Conservation (phyloP, 768 basidiomycete species). For the Panaeolus papilionaceus region DNA sequence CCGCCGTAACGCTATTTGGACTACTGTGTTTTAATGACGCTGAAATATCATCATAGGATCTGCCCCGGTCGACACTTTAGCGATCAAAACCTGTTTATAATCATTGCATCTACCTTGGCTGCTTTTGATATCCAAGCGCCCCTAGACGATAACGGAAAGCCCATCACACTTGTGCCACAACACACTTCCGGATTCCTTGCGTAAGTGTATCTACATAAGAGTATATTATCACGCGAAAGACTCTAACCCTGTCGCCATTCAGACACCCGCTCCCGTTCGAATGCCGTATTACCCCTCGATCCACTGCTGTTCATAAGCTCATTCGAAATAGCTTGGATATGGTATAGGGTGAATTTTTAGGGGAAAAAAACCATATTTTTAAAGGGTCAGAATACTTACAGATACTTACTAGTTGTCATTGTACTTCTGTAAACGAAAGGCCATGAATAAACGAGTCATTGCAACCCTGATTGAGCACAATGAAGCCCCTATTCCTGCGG, state of each 20-base stretch:
- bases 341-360: neutral
- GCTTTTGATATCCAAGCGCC: slow-evolving; percentile 25
- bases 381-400: too few relatives aligned
- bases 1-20: neutral
- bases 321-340: neutral
- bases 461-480: too few relatives aligned
- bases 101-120: slow-evolving; percentile 36
- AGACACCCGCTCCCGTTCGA: neutral
- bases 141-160: slow-evolving; percentile 16
- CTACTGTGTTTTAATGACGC: neutral
- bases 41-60: slow-evolving; percentile 29
- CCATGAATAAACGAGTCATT: too few relatives aligned
- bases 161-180: neutral
- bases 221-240: neutral
- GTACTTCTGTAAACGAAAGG: too few relatives aligned
- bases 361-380: neutral
- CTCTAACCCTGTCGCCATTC: neutral
- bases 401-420: too few relatives aligned
- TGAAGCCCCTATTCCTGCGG: too few relatives aligned
- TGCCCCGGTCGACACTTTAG: slow-evolving; percentile 59
- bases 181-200: slow-evolving; percentile 19
- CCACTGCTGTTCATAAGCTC: neutral
- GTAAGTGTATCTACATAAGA: slow-evolving; percentile 18
- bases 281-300: slow-evolving; percentile 3
- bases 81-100: slow-evolving; percentile 54